Evolutionary conservation across 192 early-diverging fungal genomes (phyloP), one percentile per base, ranked within the genome.

Genomic region (Coemansia sp.): DNA sequence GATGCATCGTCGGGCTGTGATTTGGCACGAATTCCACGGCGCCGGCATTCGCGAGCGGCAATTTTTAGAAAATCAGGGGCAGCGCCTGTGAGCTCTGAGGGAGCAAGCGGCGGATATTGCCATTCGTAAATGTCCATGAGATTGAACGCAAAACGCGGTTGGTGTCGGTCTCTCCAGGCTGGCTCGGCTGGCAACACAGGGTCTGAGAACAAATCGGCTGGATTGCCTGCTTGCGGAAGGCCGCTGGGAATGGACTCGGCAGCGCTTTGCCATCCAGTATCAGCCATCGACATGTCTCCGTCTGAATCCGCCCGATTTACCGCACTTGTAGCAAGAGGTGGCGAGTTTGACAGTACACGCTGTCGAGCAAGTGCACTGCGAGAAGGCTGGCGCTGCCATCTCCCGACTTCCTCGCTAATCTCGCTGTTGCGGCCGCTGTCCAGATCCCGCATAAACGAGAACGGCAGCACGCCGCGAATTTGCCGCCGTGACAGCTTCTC

Each of bases 391-490:
- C 29, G 29, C 53, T 49, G 26, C 65, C 68, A 66, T 10, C 41
- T 48, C 16, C 29, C 39, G 17, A 61, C 56, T 11, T 73, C 65
- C 26, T 66, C 71, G 1, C 65, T 23, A 19, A 68, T 65, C 51
- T 69, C 66, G 12, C 23, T 21, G n/a, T 37, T 29, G 14, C 68
- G 64, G n/a, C 64, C 59, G 21, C 48, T 38, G 35, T 62, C 26
- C 25, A 80, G 35, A 19, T 73, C 77, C 16, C 71, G 68, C 61
- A 80, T 73, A 66, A 80, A 80, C 38, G 77, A 80, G 49, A 80
- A 80, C 10, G 77, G 77, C 45, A 80, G 50, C 4, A 80, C 59
- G 10, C 71, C 77, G 17, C 77, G 77, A 48, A 80, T 80, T 52
- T 80, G 67, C 27, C 57, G 63, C 22, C 71, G 71, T 14, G 67